Evolutionary conservation across 78 protist genomes (phyloP).

Genomic region (Trichosphaerium sp.): DNA sequence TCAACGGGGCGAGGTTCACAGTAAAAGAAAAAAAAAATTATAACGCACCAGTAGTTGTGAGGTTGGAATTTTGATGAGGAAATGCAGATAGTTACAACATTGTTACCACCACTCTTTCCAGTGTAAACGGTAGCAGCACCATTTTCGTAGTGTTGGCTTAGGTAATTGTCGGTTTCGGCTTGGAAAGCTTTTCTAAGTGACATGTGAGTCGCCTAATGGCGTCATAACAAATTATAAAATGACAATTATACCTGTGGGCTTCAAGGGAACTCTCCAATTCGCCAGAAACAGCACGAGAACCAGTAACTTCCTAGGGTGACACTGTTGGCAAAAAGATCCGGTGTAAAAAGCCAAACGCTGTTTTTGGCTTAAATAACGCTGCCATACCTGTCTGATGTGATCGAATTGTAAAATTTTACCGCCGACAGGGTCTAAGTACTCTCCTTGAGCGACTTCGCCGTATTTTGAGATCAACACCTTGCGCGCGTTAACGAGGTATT

Average conservation of each 20-base stretch:
- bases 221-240: background rate
- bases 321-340: background rate
- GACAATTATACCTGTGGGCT: background rate
- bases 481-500: background rate
- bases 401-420: constrained; percentile 33
- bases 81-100: constrained; percentile 24
- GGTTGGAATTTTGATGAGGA: constrained; percentile 30
- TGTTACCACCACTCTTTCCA: constrained; percentile 26
- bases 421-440: constrained; percentile 36
- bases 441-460: constrained; percentile 29
- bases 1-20: background rate
- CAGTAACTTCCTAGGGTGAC: constrained; percentile 6
- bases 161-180: constrained; percentile 16
- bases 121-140: constrained; percentile 30
- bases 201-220: background rate
- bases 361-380: too few relatives aligned
- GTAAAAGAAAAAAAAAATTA: background rate
- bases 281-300: constrained; percentile 21
- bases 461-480: constrained; percentile 37
- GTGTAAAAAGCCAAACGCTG: background rate
- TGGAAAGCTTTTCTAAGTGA: constrained; percentile 26
- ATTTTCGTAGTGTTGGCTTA: constrained; percentile 20
- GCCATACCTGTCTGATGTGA: constrained; percentile 48
- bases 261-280: constrained; percentile 27
- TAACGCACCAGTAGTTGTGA: constrained; percentile 33